Evolutionary conservation across 495 filamentous ascomycete genomes (phyloP), one percentile per base, ranked within the genome.

Genomic region (Pyrenula massariospora): DNA sequence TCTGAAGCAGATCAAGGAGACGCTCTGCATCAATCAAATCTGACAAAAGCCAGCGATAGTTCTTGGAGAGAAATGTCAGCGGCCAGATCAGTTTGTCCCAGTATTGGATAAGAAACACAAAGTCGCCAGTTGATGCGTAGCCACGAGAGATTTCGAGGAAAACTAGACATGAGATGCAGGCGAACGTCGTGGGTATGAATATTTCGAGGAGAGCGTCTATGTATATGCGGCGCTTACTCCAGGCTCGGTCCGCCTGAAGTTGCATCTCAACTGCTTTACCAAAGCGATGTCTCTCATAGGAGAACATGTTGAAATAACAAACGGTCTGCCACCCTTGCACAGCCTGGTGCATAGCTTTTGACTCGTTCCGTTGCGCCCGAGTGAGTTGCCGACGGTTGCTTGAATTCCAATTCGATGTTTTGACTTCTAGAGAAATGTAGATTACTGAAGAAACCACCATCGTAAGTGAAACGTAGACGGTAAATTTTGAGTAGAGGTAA

Each of bases 291-390:
- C 80, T 73, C 61, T 91, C 86, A 58, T 88, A 82, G 1, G 70
- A 66, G 25, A 83, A 73, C 57, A 84, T 80, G 62, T 91, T 91
- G 72, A 92, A 89, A 60, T 83, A 80, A 21, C 63, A 65, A 25
- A 88, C 86, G 10, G 85, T 86, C 24, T 78, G 71, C 86, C 87
- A 90, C 25, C 79, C 48, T 48, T 60, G 59, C 1, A 60, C 56
- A 21, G 59, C 56, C 19, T 60, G 59, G 20, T 60, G 59, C 59
- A 60, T 60, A n/a, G 57, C 52, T 12, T 56, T 56, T 24, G 59
- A 23, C 48, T 60, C 59, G n/a, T 24, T 31, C 15, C 59, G 50
- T 42, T 58, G 47, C 3, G 59, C 22, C 36, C 57, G 50, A n/a
- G 56, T 48, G 2, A 58, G 10, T 3, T 48, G 48, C 15, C 59